Evolutionary conservation across 2,329 filamentous ascomycete genomes (phyloP), one percentile per base, ranked within the genome.

Genomic region (Aurifilum marmelostoma): DNA sequence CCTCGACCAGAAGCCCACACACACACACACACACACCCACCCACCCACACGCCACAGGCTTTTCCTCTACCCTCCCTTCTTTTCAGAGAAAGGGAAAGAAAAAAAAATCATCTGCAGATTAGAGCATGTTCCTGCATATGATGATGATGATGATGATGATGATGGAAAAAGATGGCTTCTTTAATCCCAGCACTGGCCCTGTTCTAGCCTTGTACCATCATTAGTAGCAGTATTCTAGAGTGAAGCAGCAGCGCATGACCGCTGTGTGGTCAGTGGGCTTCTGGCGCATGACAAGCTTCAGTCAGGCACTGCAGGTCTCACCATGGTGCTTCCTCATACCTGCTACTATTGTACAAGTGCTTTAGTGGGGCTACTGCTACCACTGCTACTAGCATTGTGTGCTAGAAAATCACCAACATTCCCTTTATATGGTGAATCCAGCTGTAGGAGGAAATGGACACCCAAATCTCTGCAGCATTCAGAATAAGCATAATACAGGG

Each of bases 211-310:
- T 56, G 27, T 56, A 8, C 52, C 32, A n/a, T n/a, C 21, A 47
- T n/a, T 34, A 34, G 34, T 34, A 34, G 34, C 8, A 34, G 37
- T 39, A 39, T 47, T 18, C 16, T 2, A 47, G 43, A 21, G 43
- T 47, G 4, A 18, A n/a, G 7, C 43, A 47, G 52, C 27, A 54
- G 52, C 16, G 52, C 27, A 16, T 29, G 52, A 29, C 27, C 52
- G 12, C 52, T 16, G 52, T 29, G 52, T 56, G 52, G 24, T 56
- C 52, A 56, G 52, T 56, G 52, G 52, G 52, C 52, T 29, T 32
- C 5, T 56, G 24, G 52, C 43, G 24, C 27, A 29, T 56, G 27
- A 56, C 52, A 29, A 56, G 43, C 43, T 9, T 47, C 43, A 12
- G 7, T 56, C 52, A 29, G 27, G 52, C 52, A 24, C 52, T 56